A percentile compares a stretch with the other conserved stretches of the same genome.
phyloP scores from a whole-genome alignment of 495 filamentous ascomycete genomes.

The Hyaloscypha finlandica region DNA sequence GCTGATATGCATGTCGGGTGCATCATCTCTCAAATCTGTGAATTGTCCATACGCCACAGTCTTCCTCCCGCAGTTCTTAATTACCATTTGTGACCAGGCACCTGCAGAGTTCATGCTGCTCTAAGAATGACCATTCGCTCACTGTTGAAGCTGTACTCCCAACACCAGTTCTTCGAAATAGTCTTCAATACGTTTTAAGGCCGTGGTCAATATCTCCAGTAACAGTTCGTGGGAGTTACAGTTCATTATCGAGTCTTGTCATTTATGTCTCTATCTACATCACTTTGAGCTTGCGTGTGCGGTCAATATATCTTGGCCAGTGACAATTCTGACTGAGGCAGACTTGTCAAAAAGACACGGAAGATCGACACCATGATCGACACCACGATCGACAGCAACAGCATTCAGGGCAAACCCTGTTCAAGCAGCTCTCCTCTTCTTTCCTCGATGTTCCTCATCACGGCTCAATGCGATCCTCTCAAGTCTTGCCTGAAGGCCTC shows the following conservation, averaged over 20 bases:
- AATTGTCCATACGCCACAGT: no score
- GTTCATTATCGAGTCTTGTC: background rate
- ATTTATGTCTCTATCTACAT: background rate
- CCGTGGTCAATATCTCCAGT: no score
- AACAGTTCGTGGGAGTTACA: no score
- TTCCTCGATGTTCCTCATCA: background rate
- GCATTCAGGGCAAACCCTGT: background rate
- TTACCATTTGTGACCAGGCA: no score
- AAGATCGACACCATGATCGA: background rate
- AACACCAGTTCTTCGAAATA: no score
- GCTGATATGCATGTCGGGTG: no score
- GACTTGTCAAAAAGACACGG: background rate
- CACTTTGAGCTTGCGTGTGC: background rate
- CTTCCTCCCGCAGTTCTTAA: no score
- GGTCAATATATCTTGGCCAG: background rate
- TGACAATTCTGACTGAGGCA: background rate
- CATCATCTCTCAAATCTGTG: no score
- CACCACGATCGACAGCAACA: background rate
- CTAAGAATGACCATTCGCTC: no score
- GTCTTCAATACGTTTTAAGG: no score
- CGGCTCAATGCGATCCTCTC: background rate
- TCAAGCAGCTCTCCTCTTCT: background rate
- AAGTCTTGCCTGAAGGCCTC: background rate
- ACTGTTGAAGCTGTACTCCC: no score
- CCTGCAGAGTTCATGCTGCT: no score